Evolutionary conservation across 345 rosid species (phyloP).

Genomic region (Clarkia xantiana): DNA sequence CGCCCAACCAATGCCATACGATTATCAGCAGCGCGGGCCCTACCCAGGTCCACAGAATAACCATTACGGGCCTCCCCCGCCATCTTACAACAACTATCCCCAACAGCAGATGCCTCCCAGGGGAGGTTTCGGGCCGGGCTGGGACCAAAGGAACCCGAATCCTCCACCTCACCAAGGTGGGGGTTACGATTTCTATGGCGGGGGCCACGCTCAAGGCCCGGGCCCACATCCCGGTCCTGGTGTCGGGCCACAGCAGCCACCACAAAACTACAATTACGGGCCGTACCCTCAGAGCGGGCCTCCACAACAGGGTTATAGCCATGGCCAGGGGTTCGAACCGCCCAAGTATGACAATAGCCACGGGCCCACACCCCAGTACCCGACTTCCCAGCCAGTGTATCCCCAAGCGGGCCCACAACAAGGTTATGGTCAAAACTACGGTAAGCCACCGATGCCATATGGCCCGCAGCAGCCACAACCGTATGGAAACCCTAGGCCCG

Average conservation of each 20-base stretch:
- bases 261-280: conserved; percentile 53
- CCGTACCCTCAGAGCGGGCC: conserved; percentile 32
- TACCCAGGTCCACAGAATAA: conserved; percentile 44
- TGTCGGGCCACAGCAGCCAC: conserved; percentile 33
- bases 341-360: conserved; percentile 38
- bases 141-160: conserved; percentile 46
- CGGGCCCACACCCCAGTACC: conserved; percentile 42
- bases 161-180: conserved; percentile 41
- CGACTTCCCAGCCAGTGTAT: conserved; percentile 46
- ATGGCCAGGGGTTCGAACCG: conserved; percentile 39
- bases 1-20: conserved; percentile 40
- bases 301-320: conserved; percentile 53
- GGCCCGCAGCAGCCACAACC: conserved; percentile 28
- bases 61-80: conserved; percentile 34
- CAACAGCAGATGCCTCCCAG: conserved; percentile 54
- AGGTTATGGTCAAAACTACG: conserved; percentile 54
- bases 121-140: conserved; percentile 46
- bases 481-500: conserved; percentile 33
- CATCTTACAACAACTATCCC: conserved; percentile 47
- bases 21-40: conserved; percentile 68
- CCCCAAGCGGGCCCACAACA: conserved; percentile 43
- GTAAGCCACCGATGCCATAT: conserved; percentile 35
- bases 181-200: conserved; percentile 65
- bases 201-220: conserved; percentile 16
- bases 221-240: conserved; percentile 29